phyloP scores from a whole-genome alignment of 176 grass and related monocot species.

The Avena eriantha region DNA sequence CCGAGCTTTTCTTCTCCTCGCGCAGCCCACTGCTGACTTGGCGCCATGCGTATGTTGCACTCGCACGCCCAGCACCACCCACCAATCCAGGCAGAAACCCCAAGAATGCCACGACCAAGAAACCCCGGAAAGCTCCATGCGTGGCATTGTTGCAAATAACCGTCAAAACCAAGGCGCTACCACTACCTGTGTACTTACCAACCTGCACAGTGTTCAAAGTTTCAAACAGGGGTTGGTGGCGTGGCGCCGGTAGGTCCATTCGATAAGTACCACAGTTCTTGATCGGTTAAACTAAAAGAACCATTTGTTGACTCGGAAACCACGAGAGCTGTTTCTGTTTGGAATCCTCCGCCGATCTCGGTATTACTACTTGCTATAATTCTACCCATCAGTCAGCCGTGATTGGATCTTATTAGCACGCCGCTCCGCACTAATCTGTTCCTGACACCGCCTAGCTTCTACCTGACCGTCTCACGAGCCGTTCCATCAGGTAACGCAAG shows the following conservation, averaged over 20 bases:
- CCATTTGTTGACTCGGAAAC: constrained; percentile 54
- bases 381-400: constrained; percentile 32
- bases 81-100: neutral
- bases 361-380: neutral
- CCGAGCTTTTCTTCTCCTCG: neutral
- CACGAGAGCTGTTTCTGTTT: constrained; percentile 47
- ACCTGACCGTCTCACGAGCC: neutral
- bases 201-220: constrained; percentile 20
- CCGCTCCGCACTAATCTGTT: neutral
- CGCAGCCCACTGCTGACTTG: constrained; percentile 20
- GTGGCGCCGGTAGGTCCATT: neutral
- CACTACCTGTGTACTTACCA: too few species aligned
- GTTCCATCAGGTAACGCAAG: constrained; percentile 28
- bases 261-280: constrained; percentile 14
- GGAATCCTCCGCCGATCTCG: constrained; percentile 49
- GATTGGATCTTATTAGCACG: constrained; percentile 52
- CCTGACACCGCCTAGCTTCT: neutral
- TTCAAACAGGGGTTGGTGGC: constrained; percentile 54
- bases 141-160: constrained; percentile 16
- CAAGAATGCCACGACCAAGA: neutral
- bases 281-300: constrained; percentile 35
- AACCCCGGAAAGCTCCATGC: too few species aligned
- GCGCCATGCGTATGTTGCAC: neutral
- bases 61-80: too few species aligned
- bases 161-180: neutral